phyloP scores from a whole-genome alignment of 495 filamentous ascomycete species.

The Penicillium simplicissimum region DNA sequence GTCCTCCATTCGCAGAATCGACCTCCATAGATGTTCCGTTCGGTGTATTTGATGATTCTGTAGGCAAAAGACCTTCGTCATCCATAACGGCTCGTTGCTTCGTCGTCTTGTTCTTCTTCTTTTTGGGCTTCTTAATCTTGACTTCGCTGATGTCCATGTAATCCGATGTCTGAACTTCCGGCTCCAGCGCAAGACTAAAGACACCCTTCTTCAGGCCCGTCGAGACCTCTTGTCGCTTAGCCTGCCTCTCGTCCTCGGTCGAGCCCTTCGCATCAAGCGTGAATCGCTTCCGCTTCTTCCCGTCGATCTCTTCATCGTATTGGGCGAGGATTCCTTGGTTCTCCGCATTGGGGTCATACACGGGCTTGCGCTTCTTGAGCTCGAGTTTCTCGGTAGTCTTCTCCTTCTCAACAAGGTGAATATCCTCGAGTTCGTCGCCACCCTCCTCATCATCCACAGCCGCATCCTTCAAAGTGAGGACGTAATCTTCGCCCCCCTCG shows the following conservation, averaged over 20 bases:
- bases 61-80: conserved; percentile 71
- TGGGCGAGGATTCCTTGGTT: conserved; percentile 74
- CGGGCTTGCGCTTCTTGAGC: conserved; percentile 87
- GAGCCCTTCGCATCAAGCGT: conserved; percentile 77
- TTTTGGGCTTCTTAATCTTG: conserved; percentile 91
- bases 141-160: conserved; percentile 83
- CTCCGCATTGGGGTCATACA: conserved; percentile 77
- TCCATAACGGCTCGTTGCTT: conserved; percentile 68
- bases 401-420: conserved; percentile 76
- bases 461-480: conserved; percentile 88
- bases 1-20: conserved; percentile 52
- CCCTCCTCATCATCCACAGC: conserved; percentile 85
- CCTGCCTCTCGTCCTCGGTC: conserved; percentile 61
- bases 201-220: conserved; percentile 64
- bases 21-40: conserved; percentile 72
- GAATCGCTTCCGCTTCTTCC: conserved; percentile 87
- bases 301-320: conserved; percentile 93
- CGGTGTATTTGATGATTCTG: conserved; percentile 40
- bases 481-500: conserved; percentile 72
- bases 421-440: conserved; percentile 87
- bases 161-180: conserved; percentile 71
- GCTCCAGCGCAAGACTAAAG: conserved; percentile 73
- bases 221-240: conserved; percentile 57
- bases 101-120: conserved; percentile 81
- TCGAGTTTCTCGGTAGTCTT: conserved; percentile 74